Base-by-base conservation (phyloP, 345 rosid species). In the Aegle marmelos region DNA sequence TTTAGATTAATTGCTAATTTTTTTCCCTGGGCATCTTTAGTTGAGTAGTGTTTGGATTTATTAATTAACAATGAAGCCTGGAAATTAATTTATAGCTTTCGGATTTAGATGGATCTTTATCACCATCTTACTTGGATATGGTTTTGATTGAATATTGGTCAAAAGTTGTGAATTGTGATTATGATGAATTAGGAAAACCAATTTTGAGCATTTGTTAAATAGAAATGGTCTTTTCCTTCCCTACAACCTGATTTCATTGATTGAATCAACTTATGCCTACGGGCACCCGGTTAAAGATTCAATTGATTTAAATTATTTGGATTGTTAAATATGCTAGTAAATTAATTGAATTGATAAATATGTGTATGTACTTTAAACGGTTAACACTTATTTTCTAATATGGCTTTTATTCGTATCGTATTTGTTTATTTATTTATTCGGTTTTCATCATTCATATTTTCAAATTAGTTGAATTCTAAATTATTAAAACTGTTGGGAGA, bases 81-180 rank as follows among this genome's bases (percentile, higher is more conserved):
- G 41, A 76, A 64, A 76, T 36, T 64, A 72, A 66, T 53, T 72
- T 76, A 19, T 67, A 76, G 62, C 50, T 64, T 73, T 62, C 10
- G 78, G 60, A 63, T 48, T 48, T 75, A 48, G 70, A 63, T n/a
- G 78, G 70, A 21, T 30, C 31, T 75, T 75, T 48, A 24, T 19
- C 58, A 30, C 33, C 31, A 17, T 61, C 77, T 36, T 41, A 41
- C 25, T 41, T 19, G 68, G 58, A 24, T 41, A 31, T 30, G 48
- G 33, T 75, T 63, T 22, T 56, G 70, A 31, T 48, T 63, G 57
- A 17, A 53, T 17, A 17, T 53, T 17, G 61, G 31, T 63, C 21
- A 0, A 45, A 75, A 74, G 21, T 74, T 62, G 19, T 39, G 36
- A 27, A 74, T 2, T 74, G 59, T 39, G 25, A 74, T 61, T 53